Evolutionary conservation across 371 early-diverging fungal genomes (phyloP), one percentile per base, ranked within the genome.

Genomic region (Mucor circinelloides): DNA sequence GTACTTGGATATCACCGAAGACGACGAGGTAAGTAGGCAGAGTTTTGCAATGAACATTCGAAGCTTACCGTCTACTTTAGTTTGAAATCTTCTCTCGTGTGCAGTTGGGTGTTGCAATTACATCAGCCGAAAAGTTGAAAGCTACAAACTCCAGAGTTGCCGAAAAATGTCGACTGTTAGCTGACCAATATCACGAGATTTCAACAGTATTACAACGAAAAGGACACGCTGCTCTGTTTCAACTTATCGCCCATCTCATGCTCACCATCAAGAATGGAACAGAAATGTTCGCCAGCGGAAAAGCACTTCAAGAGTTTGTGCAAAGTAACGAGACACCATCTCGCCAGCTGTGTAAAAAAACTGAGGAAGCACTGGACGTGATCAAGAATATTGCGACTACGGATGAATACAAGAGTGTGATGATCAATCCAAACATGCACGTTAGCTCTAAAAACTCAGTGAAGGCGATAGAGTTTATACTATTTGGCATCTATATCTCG

Each of bases 41-140:
- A 46, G 6, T 19, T 38, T 34, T 1, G 4, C 34, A n/a, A n/a
- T n/a, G n/a, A 34, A 34, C 34, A 34, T 3, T 9, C 4, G 1
- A 34, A 34, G 1, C 34, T 34, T 38, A 13, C 38, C 10, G 10
- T 46, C 8, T 9, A 34, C 46, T 6, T 21, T 71, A 80, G 78
- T 66, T 65, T 32, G 77, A 81, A 31, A 69, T 81, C 10, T 81
- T 81, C 31, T 63, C 73, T 8, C 42, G 78, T 32, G 75, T 81
- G 5, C 81, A 81, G 59, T 56, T 76, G 9, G 81, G 78, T 42
- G 71, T 73, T 0, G 60, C 77, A 0, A 64, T 76, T 9, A 78
- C 77, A 6, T 15, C 59, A 7, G 74, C 78, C 0, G 81, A 81
- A 52, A 71, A 68, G 31, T 27, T 81, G 13, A 69, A 64, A 34